Evolutionary conservation across 768 basidiomycete genomes (phyloP), one percentile per base, ranked within the genome.

Genomic region (Vishniacozyma victoriae): DNA sequence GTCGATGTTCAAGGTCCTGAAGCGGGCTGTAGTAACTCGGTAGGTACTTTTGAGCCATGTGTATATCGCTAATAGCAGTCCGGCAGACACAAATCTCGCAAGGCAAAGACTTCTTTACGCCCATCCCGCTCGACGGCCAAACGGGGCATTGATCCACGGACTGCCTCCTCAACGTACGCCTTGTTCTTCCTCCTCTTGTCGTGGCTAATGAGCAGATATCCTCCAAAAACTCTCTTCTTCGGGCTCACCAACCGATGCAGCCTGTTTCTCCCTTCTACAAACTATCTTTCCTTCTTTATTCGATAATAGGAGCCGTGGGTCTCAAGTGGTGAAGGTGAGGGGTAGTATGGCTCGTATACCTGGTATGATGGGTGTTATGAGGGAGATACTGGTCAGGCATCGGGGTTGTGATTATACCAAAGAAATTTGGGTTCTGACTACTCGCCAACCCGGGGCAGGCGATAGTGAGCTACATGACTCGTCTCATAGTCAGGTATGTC

Each of bases 211-310:
- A 23, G 18, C 45, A 88, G 87, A 90, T 68, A 67, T 82, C 15
- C 73, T 90, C 3, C 86, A 85, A 50, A 55, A 57, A 26, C 27
- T 60, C 18, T 20, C 25, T 39, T 16, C 50, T 29, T 57, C 71
- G 75, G n/a, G 56, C 83, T 20, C 60, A 75, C 26, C 77, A 78
- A 0, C 74, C 77, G 4, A 78, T 76, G 62, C 59, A 59, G 25
- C 44, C 72, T 62, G 48, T 72, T 74, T 72, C 7, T 62, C 73
- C 54, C 71, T 89, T 1, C 77, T 84, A 26, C 91, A 90, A 72
- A 84, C 89, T 60, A 75, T 97, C 1, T 93, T 97, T 60, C 59
- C 62, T 1, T 25, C 18, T 12, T 15, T 59, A 2, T 55, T 57
- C 40, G 9, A 31, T 18, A 31, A 35, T 2, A 11, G 31, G 1